These are phyloP conservation scores for Cucurbitaria berberidis DNA, from an alignment of 2,329 filamentous ascomycete genomes.

Conservation along the genomic window DNA sequence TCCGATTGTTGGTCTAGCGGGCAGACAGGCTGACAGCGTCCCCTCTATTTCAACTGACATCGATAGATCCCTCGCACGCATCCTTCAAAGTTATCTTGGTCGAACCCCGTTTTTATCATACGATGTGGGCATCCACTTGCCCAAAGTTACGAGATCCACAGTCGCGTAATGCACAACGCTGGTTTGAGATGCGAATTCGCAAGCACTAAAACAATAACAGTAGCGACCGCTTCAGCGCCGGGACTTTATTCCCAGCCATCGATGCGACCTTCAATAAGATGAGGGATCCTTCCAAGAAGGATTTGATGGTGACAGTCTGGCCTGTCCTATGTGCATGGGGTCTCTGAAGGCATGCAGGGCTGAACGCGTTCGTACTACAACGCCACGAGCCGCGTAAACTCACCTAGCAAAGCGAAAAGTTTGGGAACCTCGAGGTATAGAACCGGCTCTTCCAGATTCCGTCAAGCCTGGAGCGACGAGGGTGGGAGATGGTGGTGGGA, in stretches of 20 bases:
- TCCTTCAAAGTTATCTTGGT: neutral
- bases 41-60: neutral
- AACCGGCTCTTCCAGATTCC: neutral
- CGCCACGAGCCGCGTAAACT: neutral
- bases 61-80: neutral
- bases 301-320: neutral
- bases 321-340: neutral
- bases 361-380: neutral
- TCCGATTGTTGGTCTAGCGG: neutral
- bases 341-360: neutral
- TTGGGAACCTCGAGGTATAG: neutral
- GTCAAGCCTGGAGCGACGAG: neutral
- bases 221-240: neutral
- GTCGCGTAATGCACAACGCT: neutral
- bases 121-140: neutral
- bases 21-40: neutral
- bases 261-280: neutral
- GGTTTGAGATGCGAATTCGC: neutral
- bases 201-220: neutral
- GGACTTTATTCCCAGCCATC: neutral
- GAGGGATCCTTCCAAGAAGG: neutral
- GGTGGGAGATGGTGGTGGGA: neutral
- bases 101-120: neutral
- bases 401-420: neutral
- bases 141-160: neutral